Conservation (phyloP, 225 moss, liverwort and hornwort genomes). For the Bryum argenteum region DNA sequence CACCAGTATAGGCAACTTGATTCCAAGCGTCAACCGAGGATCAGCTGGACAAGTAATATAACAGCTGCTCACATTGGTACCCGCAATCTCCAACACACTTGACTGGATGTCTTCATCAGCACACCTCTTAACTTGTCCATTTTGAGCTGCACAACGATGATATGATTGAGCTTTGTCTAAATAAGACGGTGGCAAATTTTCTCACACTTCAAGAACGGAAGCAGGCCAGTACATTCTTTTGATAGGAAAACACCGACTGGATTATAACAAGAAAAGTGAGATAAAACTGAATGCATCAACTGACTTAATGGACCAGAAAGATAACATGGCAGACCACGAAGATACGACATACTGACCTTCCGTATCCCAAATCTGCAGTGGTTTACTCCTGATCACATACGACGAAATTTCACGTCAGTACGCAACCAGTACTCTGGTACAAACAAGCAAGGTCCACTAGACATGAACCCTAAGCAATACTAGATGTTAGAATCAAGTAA, state of each 20-base stretch:
- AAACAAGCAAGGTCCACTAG: slow-evolving; percentile 17
- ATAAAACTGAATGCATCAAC: slow-evolving; percentile 7
- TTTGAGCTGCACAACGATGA: slow-evolving; percentile 61
- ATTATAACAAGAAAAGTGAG: not conserved
- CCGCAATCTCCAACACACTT: slow-evolving; percentile 85
- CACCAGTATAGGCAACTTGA: slow-evolving; percentile 93
- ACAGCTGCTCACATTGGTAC: slow-evolving; percentile 90
- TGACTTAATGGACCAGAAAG: not conserved
- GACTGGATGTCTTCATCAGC: slow-evolving; percentile 93
- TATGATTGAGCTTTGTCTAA: slow-evolving; percentile 4
- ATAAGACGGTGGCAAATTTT: slow-evolving; percentile 1
- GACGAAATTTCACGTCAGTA: slow-evolving; percentile 8
- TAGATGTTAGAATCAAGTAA: not conserved
- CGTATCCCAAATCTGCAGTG: slow-evolving; percentile 81
- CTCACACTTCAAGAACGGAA: not conserved
- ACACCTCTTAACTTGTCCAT: slow-evolving; percentile 85
- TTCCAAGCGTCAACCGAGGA: slow-evolving; percentile 81
- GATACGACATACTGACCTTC: slow-evolving; percentile 56
- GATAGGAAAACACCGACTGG: not conserved
- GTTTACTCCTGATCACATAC: slow-evolving; percentile 74
- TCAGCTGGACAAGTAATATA: slow-evolving; percentile 90
- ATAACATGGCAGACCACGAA: slow-evolving; percentile 12
- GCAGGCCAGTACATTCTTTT: not conserved
- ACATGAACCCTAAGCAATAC: not conserved
- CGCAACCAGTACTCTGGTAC: not conserved